These are phyloP conservation scores for Diaporthe vaccinii DNA, from an alignment of 2,329 filamentous ascomycete genomes.

Conservation along the genomic window DNA sequence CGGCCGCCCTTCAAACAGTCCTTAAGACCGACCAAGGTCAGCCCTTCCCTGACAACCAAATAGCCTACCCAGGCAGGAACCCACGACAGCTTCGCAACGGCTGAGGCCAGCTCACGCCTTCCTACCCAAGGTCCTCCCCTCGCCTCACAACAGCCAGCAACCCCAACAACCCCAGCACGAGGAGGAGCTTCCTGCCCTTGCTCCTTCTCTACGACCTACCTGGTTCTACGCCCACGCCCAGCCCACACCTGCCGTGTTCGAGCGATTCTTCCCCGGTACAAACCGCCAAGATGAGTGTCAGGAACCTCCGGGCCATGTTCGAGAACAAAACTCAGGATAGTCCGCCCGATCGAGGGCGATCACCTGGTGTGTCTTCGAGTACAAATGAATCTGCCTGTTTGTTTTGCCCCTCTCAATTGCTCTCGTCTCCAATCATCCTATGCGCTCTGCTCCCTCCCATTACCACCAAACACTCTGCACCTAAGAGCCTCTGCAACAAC, in stretches of 20 bases:
- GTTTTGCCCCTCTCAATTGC: conserved; percentile 16
- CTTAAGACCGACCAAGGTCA: conserved; percentile 12
- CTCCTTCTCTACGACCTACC: too few relatives aligned
- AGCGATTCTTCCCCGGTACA: conserved; percentile 35
- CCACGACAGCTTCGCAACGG: conserved; percentile 26
- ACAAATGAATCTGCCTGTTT: conserved; percentile 53
- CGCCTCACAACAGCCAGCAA: background rate
- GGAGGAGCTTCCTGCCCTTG: too few relatives aligned
- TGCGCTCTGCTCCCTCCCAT: background rate
- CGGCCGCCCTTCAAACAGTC: conserved; percentile 9
- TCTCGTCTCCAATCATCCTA: conserved; percentile 1
- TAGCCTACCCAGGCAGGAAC: background rate
- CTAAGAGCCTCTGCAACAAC: background rate
- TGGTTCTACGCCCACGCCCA: background rate
- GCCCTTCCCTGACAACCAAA: conserved; percentile 14
- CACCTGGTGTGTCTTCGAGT: conserved; percentile 65
- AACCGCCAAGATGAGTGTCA: conserved; percentile 73
- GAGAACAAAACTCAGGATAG: conserved; percentile 78
- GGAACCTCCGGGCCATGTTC: conserved; percentile 84
- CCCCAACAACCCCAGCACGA: background rate
- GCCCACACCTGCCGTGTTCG: conserved; percentile 15
- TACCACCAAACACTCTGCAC: background rate
- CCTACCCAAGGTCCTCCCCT: background rate
- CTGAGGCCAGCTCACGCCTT: conserved; percentile 28
- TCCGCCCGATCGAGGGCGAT: conserved; percentile 78